phyloP scores from a whole-genome alignment of 305 asterid species.

The Caryopteris hybrid region DNA sequence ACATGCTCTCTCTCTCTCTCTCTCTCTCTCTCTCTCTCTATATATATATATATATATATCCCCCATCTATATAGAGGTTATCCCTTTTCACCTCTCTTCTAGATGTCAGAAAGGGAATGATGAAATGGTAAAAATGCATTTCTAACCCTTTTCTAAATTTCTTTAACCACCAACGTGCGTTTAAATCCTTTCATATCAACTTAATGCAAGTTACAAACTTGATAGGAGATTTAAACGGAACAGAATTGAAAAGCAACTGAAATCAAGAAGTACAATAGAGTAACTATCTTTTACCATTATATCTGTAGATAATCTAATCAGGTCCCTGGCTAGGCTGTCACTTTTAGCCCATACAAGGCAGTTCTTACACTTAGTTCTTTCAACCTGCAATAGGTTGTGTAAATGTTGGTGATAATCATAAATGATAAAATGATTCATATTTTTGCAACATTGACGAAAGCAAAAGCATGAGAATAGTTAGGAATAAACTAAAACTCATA shows the following conservation, averaged over 20 bases:
- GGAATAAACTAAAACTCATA: not conserved
- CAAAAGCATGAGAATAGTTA: not conserved
- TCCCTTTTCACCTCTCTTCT: not conserved
- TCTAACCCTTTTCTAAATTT: not conserved
- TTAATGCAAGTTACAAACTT: not conserved
- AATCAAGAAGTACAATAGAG: not conserved
- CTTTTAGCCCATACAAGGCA: conserved; percentile 96
- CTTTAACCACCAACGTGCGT: not conserved
- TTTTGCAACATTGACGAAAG: not conserved
- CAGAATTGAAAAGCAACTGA: not conserved
- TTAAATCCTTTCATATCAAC: not conserved
- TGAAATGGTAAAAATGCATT: not conserved
- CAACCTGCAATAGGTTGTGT: conserved; percentile 45
- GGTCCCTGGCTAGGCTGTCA: conserved; percentile 80
- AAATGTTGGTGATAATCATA: conserved; percentile 1
- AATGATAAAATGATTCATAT: not conserved
- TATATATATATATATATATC: no score
- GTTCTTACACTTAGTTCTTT: conserved; percentile 60
- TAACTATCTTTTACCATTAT: conserved; percentile 43
- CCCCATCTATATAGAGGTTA: no score
- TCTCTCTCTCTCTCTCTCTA: no score
- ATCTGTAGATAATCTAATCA: conserved; percentile 52
- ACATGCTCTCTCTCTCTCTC: not conserved
- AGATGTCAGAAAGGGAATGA: not conserved
- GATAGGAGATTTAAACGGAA: not conserved